Evolutionary conservation across 2,329 filamentous ascomycete species (phyloP), one percentile per base, ranked within the genome.

Genomic region (Colletotrichum kahawae): DNA sequence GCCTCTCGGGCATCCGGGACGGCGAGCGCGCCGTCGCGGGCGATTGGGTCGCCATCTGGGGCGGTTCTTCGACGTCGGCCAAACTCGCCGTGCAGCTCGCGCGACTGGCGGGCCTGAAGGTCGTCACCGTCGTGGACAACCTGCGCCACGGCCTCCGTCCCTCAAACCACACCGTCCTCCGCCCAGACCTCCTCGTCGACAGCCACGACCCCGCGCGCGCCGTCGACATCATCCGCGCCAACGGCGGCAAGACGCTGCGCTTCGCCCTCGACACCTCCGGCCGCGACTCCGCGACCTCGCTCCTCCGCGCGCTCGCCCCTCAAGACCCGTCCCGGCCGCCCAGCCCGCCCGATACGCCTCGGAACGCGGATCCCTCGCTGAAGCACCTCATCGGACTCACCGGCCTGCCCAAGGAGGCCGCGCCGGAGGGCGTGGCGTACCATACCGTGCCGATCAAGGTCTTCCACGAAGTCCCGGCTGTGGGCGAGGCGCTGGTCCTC

Each of bases 41-140:
- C 0, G 93, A 95, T 75, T 95, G 93, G 90, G 83, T 95, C 51
- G 91, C 91, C 2, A 90, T 95, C 62, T 95, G 94, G 93, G 94
- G 94, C 71, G 94, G 91, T 87, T 95, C 93, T 2, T 93, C 93
- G 1, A 94, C 92, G 0, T 94, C 92, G 1, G 94, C 93, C 0
- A 90, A 92, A 77, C 86, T 94, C 8, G 87, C 90, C 0, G 87
- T 93, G 5, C 94, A 95, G 79, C 87, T 95, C 2, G 93, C 93
- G 1, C 91, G 92, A 54, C 85, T 94, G 0, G 90, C 89, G 0
- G 93, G 93, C 0, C 82, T 95, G 0, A 90, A 87, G 33, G 92
- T 94, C 2, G 90, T 93, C 31, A 89, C 90, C 4, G 87, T 95
- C 0, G 91, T 93, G 1, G 93, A 95, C 78, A 88, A 90, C 6